phyloP scores from a whole-genome alignment of 1,284 basidiomycete species.

The Puccinia triticina region DNA sequence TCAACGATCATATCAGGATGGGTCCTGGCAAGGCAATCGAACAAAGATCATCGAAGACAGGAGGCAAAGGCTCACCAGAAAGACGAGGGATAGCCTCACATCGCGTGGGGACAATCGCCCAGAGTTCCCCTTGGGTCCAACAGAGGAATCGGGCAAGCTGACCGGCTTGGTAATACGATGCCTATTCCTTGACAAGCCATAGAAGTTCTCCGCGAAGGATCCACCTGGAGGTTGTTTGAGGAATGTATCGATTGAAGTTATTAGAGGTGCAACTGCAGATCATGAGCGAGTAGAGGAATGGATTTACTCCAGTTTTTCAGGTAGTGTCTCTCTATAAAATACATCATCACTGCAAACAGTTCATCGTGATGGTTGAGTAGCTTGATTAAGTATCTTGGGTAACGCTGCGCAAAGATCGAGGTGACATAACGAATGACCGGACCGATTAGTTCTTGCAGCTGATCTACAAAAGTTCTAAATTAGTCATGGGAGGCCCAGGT shows the following conservation, averaged over 20 bases:
- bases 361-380: constrained; percentile 95
- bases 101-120: constrained; percentile 70
- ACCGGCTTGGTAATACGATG: constrained; percentile 66
- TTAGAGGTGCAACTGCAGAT: not conserved
- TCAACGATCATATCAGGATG: not conserved
- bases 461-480: constrained; percentile 65
- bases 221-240: constrained; percentile 67
- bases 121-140: constrained; percentile 58
- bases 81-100: constrained; percentile 61
- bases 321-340: constrained; percentile 87
- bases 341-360: constrained; percentile 84
- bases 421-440: constrained; percentile 94
- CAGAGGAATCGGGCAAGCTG: constrained; percentile 57
- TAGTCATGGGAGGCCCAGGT: not conserved
- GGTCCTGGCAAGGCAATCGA: not conserved
- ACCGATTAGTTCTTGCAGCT: constrained; percentile 86
- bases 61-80: constrained; percentile 52
- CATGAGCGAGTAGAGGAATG: not conserved
- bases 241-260: not conserved
- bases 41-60: not conserved
- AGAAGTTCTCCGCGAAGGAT: constrained; percentile 90
- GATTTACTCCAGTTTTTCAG: constrained; percentile 72
- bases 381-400: constrained; percentile 87
- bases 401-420: constrained; percentile 92
- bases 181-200: constrained; percentile 78